Percentiles rank a stretch among this genome's conserved stretches.
Conservation (phyloP, 2,329 filamentous ascomycete genomes). For the Sclerotinia borealis region DNA sequence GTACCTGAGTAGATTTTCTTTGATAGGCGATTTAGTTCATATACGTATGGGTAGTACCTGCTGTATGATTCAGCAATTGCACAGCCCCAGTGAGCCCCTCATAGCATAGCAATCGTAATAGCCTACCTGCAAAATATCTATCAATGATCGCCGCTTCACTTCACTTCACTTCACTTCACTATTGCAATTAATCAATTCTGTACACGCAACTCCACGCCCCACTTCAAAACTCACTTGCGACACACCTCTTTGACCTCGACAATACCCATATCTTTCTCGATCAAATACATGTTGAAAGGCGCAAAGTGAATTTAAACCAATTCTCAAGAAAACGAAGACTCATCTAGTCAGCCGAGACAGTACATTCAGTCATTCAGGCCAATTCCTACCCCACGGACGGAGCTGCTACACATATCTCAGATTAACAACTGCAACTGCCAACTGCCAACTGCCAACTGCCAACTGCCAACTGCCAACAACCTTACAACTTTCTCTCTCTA, state of each 20-base stretch:
- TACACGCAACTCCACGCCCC: too few relatives aligned
- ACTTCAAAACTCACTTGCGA: not conserved
- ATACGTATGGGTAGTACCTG: too few relatives aligned
- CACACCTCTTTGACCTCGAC: not conserved
- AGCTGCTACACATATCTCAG: constrained; percentile 5
- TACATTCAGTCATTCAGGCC: not conserved
- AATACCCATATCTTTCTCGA: not conserved
- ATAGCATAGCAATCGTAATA: not conserved
- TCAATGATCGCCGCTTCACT: not conserved
- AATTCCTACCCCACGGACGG: constrained; percentile 10
- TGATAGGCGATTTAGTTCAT: too few relatives aligned
- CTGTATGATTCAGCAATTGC: too few relatives aligned
- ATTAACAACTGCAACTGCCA: not conserved
- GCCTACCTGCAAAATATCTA: not conserved
- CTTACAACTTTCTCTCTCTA: not conserved
- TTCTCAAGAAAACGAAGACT: not conserved
- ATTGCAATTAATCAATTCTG: not conserved
- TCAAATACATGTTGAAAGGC: not conserved
- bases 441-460: not conserved
- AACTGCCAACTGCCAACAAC: not conserved
- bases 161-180: not conserved
- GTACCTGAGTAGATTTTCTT: too few relatives aligned
- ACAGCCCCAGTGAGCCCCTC: not conserved
- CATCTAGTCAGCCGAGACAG: not conserved
- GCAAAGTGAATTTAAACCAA: not conserved